These are phyloP conservation scores for Cubamyces lactineus DNA, from an alignment of 768 basidiomycete genomes.

Conservation along the genomic window DNA sequence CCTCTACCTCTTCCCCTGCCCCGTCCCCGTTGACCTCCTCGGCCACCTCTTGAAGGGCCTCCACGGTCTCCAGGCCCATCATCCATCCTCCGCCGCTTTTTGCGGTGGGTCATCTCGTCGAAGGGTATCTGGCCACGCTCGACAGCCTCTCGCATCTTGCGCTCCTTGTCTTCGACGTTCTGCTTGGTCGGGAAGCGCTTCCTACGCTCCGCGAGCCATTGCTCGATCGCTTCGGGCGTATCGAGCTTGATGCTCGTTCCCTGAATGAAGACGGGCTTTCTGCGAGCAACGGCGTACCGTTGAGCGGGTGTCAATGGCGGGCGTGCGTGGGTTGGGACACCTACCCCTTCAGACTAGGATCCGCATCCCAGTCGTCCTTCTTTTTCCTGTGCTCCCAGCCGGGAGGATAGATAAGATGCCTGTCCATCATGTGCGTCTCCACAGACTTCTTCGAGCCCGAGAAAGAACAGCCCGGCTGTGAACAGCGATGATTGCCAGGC, in stretches of 20 bases:
- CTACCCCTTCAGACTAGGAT: conserved; percentile 80
- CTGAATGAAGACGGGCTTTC: conserved; percentile 73
- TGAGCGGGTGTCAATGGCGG: not conserved
- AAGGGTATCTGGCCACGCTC: conserved; percentile 75
- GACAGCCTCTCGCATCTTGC: conserved; percentile 75
- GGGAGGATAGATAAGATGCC: conserved; percentile 82
- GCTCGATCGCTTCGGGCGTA: conserved; percentile 77
- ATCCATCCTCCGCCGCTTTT: conserved; percentile 48
- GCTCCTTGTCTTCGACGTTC: conserved; percentile 78
- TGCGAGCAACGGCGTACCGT: conserved; percentile 30
- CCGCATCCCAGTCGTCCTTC: conserved; percentile 76
- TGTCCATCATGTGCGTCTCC: conserved; percentile 86
- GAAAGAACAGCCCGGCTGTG: conserved; percentile 66
- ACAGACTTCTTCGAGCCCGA: conserved; percentile 65
- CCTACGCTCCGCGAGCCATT: conserved; percentile 90
- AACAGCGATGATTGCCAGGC: conserved; percentile 61
- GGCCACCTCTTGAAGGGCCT: conserved; percentile 28
- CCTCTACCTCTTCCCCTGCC: conserved; percentile 36
- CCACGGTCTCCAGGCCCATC: conserved; percentile 22
- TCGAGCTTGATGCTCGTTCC: conserved; percentile 80
- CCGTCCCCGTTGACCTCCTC: conserved; percentile 36
- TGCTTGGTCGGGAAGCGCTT: conserved; percentile 78
- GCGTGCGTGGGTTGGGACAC: conserved; percentile 14
- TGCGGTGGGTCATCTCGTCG: conserved; percentile 45
- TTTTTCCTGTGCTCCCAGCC: conserved; percentile 64